phyloP scores from a whole-genome alignment of 169 alveolate species.

The Besnoitia besnoiti region DNA sequence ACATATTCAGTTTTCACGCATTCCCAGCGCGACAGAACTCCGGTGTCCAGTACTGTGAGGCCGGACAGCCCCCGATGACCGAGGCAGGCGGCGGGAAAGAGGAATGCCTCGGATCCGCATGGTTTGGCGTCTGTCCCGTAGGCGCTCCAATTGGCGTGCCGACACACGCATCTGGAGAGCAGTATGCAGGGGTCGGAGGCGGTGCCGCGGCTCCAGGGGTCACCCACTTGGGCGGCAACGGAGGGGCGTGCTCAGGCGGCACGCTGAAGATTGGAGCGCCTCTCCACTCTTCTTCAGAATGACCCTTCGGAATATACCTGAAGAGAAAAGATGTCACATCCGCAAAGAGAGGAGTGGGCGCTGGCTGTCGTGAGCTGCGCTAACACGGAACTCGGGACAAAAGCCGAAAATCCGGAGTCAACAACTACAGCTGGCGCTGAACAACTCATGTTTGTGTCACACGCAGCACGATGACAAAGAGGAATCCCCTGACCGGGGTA shows the following conservation, averaged over 20 bases:
- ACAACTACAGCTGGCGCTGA: not conserved
- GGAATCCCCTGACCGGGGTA: no score
- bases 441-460: no score
- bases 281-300: constrained; percentile 66
- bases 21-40: not conserved
- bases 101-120: not conserved
- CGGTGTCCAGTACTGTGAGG: not conserved
- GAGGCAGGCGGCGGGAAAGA: not conserved
- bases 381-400: no score
- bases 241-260: constrained; percentile 65
- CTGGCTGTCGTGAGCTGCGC: not conserved
- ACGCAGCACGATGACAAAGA: no score
- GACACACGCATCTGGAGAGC: not conserved
- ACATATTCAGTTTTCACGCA: no score
- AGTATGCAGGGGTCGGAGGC: not conserved
- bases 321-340: not conserved
- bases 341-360: not conserved
- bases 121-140: not conserved
- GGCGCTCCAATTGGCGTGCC: not conserved
- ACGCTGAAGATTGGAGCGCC: constrained; percentile 62
- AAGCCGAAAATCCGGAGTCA: not conserved
- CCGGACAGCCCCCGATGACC: not conserved
- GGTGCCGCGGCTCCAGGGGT: not conserved
- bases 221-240: constrained; percentile 64
- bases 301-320: constrained; percentile 66